Percentiles rank a stretch among this genome's conserved stretches.
phyloP scores from a whole-genome alignment of 75 land plant species.

The Sequoiadendron giganteum region DNA sequence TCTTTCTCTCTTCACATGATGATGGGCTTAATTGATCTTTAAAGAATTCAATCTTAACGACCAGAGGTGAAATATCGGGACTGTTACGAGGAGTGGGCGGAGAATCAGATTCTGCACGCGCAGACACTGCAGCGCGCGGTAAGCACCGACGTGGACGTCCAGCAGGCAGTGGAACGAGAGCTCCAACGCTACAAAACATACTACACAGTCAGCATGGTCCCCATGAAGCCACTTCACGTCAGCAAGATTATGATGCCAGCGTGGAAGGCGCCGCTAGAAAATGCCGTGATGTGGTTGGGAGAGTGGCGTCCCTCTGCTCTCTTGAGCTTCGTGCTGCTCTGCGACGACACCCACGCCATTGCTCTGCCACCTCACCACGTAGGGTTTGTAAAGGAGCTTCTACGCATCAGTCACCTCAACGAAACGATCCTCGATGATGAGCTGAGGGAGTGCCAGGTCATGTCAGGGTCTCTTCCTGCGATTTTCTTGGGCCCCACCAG shows the following conservation, averaged over 20 bases:
- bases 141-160: background rate
- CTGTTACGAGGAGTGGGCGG: background rate
- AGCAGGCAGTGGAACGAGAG: constrained; percentile 19
- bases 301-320: constrained; percentile 49
- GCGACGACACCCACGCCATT: constrained; percentile 3
- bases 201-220: constrained; percentile 16
- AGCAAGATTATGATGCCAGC: constrained; percentile 31
- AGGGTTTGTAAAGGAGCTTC: constrained; percentile 19
- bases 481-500: background rate
- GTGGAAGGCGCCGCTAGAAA: constrained; percentile 30
- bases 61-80: background rate
- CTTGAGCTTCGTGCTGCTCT: constrained; percentile 18
- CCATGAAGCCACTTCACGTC: constrained; percentile 20
- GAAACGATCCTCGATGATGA: constrained; percentile 43
- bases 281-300: constrained; percentile 37
- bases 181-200: constrained; percentile 24
- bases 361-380: background rate
- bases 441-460: constrained; percentile 39
- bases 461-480: constrained; percentile 7
- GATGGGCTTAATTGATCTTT: background rate
- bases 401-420: constrained; percentile 21
- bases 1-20: too few species aligned
- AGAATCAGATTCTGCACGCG: background rate
- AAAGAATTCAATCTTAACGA: background rate
- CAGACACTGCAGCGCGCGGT: background rate